Evolutionary conservation across 805 yeast genomes (phyloP), one percentile per base, ranked within the genome.

Genomic region (Millerozyma acaciae): DNA sequence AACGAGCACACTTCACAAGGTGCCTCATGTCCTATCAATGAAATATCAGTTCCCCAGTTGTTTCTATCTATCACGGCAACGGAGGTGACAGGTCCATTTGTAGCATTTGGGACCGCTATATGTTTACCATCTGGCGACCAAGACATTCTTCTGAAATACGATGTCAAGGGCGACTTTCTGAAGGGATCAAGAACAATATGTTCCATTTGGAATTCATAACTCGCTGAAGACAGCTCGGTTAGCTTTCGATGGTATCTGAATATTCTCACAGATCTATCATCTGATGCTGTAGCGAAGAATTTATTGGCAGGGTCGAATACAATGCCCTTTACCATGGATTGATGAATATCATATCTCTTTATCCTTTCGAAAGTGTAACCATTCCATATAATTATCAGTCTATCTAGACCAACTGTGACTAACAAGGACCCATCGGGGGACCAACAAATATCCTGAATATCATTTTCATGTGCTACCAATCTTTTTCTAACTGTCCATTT

Each of bases 281-380:
- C 99, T 2, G 96, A 84, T 15, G 94, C 89, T 0, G 99, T 90
- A 6, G 96, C 97, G 64, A 93, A 93, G 57, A 87, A 93, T 61
- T 93, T 93, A 57, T 88, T 88, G 3, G 98, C 98, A 1, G 99
- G 99, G 55, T 93, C 99, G 58, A 93, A 93, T 1, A 90, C 90
- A 8, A 93, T 85, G 37, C 98, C 97, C 58, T 93, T 93, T 17
- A 93, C 97, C 62, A 85, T 90, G 2, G 95, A 84, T 53, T 87
- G 94, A 56, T 93, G 98, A 15, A 88, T 81, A 50, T 90, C 97
- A 48, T 87, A 84, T 20, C 95, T 66, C 53, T 86, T 87, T 36
- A 90, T 76, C 43, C 86, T 75, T 60, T 93, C 95, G 67, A 93
- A 88, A 0, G 96, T 90, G 2, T 77, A 63, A 3, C 96, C 97